A percentile compares a stretch with the other conserved stretches of the same genome.
phyloP scores from a whole-genome alignment of 2,329 filamentous ascomycete genomes.

The Beauveria varroae region DNA sequence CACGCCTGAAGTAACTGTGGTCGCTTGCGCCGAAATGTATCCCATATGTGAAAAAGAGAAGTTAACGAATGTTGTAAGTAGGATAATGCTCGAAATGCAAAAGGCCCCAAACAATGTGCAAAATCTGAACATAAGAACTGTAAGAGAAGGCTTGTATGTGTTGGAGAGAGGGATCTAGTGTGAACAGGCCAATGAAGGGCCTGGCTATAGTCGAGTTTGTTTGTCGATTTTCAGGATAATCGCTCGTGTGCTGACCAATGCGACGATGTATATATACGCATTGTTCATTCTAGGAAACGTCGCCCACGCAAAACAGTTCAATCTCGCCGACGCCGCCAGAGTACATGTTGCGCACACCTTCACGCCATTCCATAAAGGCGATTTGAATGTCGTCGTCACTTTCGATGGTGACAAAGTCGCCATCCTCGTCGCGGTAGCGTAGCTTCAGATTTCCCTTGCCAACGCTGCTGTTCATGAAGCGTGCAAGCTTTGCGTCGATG shows the following conservation, averaged over 20 bases:
- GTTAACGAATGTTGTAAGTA: constrained; percentile 11
- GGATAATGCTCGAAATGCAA: constrained; percentile 2
- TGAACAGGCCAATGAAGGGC: not conserved
- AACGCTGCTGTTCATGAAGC: constrained; percentile 79
- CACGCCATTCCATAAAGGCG: constrained; percentile 90
- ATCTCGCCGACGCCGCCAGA: constrained; percentile 78
- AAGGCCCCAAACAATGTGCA: constrained; percentile 1
- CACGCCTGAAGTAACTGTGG: constrained; percentile 3
- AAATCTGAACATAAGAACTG: not conserved
- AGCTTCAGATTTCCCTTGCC: constrained; percentile 75
- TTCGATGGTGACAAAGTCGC: constrained; percentile 87
- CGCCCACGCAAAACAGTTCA: constrained; percentile 70
- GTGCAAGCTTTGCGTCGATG: constrained; percentile 88
- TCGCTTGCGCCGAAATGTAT: constrained; percentile 11
- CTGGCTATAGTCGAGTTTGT: not conserved
- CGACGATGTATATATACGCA: not conserved
- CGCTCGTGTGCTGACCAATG: not conserved
- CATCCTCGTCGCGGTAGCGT: constrained; percentile 86
- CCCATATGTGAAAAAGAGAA: constrained; percentile 7
- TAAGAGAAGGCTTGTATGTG: not conserved
- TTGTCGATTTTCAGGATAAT: not conserved
- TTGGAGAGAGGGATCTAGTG: not conserved
- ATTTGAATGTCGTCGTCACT: constrained; percentile 95
- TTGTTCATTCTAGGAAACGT: constrained; percentile 22
- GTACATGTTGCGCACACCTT: constrained; percentile 50